Evolutionary conservation across 345 rosid genomes (phyloP).

Genomic region (Eucalyptus pauciflora): DNA sequence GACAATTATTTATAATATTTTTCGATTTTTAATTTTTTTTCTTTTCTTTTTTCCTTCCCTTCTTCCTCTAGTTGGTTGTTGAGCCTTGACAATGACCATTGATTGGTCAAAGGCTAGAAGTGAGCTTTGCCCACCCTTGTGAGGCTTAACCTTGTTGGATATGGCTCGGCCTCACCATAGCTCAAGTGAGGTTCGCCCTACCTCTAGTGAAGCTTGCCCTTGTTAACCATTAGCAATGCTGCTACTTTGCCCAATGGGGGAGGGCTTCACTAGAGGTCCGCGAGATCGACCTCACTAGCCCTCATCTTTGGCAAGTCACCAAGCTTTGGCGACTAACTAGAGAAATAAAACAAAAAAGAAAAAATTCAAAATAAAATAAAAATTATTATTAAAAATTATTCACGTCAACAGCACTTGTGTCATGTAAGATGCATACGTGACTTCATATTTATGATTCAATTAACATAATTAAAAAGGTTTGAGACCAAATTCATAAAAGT

Average conservation of each 20-base stretch:
- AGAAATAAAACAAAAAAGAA: fast-evolving
- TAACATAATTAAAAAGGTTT: no score
- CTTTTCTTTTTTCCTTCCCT: no score
- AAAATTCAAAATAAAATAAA: no score
- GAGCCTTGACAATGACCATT: neutral
- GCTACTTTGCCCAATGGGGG: neutral
- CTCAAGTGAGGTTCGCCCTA: neutral
- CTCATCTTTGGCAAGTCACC: fast-evolving
- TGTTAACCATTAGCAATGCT: fast-evolving
- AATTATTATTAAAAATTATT: no score
- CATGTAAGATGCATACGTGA: fast-evolving
- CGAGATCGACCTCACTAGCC: fast-evolving
- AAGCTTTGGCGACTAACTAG: neutral
- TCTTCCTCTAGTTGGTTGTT: fast-evolving
- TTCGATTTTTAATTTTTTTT: no score
- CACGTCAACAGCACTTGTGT: fast-evolving
- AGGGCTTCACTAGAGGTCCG: no score
- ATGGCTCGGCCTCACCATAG: no score
- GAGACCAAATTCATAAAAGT: no score
- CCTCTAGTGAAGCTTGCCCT: neutral
- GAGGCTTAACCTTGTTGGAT: neutral
- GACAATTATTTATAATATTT: no score
- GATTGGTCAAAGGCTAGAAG: neutral
- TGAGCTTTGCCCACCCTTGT: no score
- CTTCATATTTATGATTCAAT: neutral